A percentile compares a stretch with the other conserved stretches of the same genome.
Evolutionary conservation across 2,329 filamentous ascomycete species (phyloP).

Genomic region (Pyrenophora tritici-repentis): DNA sequence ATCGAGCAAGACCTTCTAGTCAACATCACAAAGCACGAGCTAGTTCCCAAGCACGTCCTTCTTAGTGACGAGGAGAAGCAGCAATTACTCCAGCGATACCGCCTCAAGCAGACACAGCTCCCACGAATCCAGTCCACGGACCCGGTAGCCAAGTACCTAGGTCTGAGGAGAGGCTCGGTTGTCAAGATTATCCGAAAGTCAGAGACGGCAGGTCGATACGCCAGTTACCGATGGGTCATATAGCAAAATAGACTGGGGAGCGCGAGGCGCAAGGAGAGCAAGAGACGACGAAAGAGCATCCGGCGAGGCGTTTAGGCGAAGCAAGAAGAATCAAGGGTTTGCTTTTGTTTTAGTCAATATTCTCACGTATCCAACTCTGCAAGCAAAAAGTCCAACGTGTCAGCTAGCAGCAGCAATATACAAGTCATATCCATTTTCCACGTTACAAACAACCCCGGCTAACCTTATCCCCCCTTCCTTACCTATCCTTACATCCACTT

Average conservation of each 20-base stretch:
- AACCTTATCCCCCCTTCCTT: neutral
- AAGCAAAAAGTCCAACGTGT: neutral
- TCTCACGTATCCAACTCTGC: too few species aligned
- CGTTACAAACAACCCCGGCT: too few species aligned
- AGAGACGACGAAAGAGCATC: slow-evolving; percentile 23
- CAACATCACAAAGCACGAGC: slow-evolving; percentile 97
- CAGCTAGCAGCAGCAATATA: too few species aligned
- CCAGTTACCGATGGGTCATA: slow-evolving; percentile 80
- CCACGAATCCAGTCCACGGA: slow-evolving; percentile 90
- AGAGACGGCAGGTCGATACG: slow-evolving; percentile 95
- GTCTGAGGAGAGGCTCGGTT: slow-evolving; percentile 86
- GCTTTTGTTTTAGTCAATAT: slow-evolving; percentile 1
- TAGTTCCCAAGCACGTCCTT: slow-evolving; percentile 91
- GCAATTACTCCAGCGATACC: slow-evolving; percentile 83
- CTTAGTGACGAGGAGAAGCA: slow-evolving; percentile 89
- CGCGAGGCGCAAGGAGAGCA: neutral
- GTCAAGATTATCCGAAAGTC: slow-evolving; percentile 97
- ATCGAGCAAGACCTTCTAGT: slow-evolving; percentile 93
- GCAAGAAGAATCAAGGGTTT: slow-evolving; percentile 11
- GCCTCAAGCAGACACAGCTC: slow-evolving; percentile 95
- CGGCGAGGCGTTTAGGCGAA: slow-evolving; percentile 40
- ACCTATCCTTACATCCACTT: neutral
- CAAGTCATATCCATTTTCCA: neutral
- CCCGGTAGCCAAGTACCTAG: slow-evolving; percentile 89
- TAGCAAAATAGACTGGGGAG: slow-evolving; percentile 17